A percentile compares a stretch with the other conserved stretches of the same genome.
Conservation (phyloP, 768 basidiomycete genomes). For the Kwoniella shandongensis region DNA sequence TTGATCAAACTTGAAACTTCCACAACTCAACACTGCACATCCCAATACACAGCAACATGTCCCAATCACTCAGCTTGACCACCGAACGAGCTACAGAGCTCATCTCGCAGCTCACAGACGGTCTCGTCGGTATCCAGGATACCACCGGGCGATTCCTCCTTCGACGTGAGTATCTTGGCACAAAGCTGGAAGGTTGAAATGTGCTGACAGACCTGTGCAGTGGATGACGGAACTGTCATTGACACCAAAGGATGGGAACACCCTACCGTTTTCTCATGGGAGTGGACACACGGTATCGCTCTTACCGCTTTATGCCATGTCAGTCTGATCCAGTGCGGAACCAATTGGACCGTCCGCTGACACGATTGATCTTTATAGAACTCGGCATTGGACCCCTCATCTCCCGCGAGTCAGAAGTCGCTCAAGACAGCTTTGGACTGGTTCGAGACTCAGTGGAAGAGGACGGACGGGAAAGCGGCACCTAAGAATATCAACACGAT, state of each 20-base stretch:
- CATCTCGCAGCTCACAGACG: conserved; percentile 46
- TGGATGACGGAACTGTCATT: conserved; percentile 60
- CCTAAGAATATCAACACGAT: conserved; percentile 66
- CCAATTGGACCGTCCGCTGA: no score
- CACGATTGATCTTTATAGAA: conserved; percentile 50
- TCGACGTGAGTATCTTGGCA: conserved; percentile 36
- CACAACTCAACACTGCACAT: neutral
- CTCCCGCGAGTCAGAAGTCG: conserved; percentile 38
- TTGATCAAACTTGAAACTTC: neutral
- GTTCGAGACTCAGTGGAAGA: conserved; percentile 59
- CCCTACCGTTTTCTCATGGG: conserved; percentile 56
- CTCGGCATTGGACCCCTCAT: conserved; percentile 24
- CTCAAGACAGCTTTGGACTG: conserved; percentile 58
- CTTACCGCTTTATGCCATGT: conserved; percentile 46
- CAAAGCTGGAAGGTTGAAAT: neutral
- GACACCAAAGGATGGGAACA: conserved; percentile 63
- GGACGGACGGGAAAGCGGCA: conserved; percentile 55
- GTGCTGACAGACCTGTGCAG: conserved; percentile 18
- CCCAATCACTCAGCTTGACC: conserved; percentile 17
- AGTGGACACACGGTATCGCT: conserved; percentile 54
- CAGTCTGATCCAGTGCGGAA: conserved; percentile 6
- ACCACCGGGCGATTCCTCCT: conserved; percentile 60
- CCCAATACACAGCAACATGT: conserved; percentile 9
- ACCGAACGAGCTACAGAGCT: conserved; percentile 37
- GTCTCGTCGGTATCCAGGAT: conserved; percentile 60